Percentiles rank a stretch among this genome's conserved stretches.
phyloP scores from a whole-genome alignment of 2,329 filamentous ascomycete species.

The Balansia obtecta region DNA sequence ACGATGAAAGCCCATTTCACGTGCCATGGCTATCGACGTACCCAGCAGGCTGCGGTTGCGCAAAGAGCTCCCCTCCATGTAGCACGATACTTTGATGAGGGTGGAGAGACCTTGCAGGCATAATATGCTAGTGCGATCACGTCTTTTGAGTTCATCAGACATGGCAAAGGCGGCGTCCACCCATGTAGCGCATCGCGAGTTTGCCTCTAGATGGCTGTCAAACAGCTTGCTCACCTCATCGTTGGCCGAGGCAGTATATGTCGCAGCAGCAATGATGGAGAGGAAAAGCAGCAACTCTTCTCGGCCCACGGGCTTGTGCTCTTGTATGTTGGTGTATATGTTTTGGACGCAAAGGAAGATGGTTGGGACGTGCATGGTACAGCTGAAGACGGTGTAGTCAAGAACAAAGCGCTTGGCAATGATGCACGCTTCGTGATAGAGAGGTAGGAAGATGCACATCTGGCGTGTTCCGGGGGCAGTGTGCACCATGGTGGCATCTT shows the following conservation, averaged over 20 bases:
- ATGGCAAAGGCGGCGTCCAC: slow-evolving; percentile 2
- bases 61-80: slow-evolving; percentile 3
- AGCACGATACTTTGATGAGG: slow-evolving; percentile 3
- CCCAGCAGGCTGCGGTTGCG: slow-evolving; percentile 3
- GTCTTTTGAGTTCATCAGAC: slow-evolving; percentile 2
- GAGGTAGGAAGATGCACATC: slow-evolving; percentile 2
- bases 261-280: slow-evolving; percentile 2
- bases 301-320: not conserved
- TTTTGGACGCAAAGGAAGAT: slow-evolving; percentile 1
- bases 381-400: slow-evolving; percentile 3
- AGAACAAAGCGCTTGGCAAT: not conserved
- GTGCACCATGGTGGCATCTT: slow-evolving; percentile 1
- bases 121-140: slow-evolving; percentile 1
- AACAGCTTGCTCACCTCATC: slow-evolving; percentile 3
- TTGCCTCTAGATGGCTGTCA: slow-evolving; percentile 1
- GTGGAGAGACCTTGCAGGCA: slow-evolving; percentile 4
- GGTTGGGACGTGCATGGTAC: not conserved
- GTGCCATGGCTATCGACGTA: slow-evolving; percentile 5
- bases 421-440: slow-evolving; percentile 4
- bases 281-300: slow-evolving; percentile 2
- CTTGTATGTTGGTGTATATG: slow-evolving; percentile 3
- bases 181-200: slow-evolving; percentile 4
- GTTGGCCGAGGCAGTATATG: not conserved
- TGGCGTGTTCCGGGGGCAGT: not conserved
- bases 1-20: slow-evolving; percentile 4